These are phyloP conservation scores for Cladobotryum mycophilum DNA, from an alignment of 2,329 filamentous ascomycete species.

Conservation along the genomic window DNA sequence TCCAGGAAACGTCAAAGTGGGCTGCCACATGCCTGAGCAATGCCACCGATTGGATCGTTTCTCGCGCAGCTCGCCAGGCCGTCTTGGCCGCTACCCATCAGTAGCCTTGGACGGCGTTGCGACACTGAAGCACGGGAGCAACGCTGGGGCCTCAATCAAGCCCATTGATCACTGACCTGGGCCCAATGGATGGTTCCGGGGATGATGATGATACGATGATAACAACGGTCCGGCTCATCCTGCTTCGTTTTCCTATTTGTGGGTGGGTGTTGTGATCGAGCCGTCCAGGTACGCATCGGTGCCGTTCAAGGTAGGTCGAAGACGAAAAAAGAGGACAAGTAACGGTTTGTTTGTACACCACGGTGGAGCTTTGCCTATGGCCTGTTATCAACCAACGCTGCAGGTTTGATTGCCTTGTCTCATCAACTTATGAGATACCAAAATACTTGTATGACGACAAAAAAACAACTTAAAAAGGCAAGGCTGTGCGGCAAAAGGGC, in stretches of 20 bases:
- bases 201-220: background rate
- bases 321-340: background rate
- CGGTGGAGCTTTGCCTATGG: background rate
- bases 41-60: constrained; percentile 9
- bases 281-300: background rate
- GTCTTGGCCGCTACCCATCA: background rate
- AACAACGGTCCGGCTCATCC: background rate
- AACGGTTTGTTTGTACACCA: background rate
- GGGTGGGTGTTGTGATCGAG: constrained; percentile 5
- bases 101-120: background rate
- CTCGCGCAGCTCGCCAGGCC: background rate
- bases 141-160: background rate
- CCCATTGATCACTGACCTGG: too few species aligned
- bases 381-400: too few species aligned
- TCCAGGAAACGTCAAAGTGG: constrained; percentile 4
- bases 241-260: background rate
- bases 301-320: constrained; percentile 5
- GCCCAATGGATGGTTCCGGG: too few species aligned
- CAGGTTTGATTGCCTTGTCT: constrained; percentile 1
- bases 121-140: background rate
- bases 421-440: background rate
- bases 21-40: constrained; percentile 12
- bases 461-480: too few species aligned
- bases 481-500: too few species aligned
- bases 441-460: too few species aligned